A percentile compares a stretch with the other conserved stretches of the same genome.
Conservation (phyloP, 805 yeast genomes). For the Hanseniaspora osmophila region DNA sequence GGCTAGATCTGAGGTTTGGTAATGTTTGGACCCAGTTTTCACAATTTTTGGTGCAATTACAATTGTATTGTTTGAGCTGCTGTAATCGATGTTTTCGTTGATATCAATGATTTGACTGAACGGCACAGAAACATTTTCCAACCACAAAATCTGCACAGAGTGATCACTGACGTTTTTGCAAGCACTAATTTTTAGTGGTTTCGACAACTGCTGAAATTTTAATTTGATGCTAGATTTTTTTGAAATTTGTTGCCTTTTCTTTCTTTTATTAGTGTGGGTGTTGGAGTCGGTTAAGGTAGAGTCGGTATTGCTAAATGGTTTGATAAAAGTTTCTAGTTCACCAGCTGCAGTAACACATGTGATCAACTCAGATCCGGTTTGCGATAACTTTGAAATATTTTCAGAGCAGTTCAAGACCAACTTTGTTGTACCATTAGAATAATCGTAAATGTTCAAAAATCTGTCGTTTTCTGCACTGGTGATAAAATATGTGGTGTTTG, state of each 20-base stretch:
- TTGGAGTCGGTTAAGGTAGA: neutral
- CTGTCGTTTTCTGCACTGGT: conserved; percentile 72
- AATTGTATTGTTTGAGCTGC: neutral
- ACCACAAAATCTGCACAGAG: conserved; percentile 31
- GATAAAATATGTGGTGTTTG: conserved; percentile 33
- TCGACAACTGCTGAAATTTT: conserved; percentile 15
- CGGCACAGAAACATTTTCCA: conserved; percentile 45
- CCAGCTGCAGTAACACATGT: conserved; percentile 64
- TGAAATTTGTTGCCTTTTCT: conserved; percentile 38
- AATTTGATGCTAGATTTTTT: conserved; percentile 35
- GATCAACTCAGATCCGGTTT: conserved; percentile 18
- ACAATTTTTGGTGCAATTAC: neutral
- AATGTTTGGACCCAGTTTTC: neutral
- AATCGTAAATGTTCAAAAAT: conserved; percentile 54
- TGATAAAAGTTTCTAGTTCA: conserved; percentile 50
- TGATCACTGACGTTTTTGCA: neutral
- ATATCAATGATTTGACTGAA: conserved; percentile 32
- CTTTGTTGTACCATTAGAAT: conserved; percentile 22
- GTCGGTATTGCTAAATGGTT: conserved; percentile 28
- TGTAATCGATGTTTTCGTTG: neutral
- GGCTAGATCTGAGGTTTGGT: conserved; percentile 32
- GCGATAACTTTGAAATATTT: conserved; percentile 35
- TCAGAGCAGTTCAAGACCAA: conserved; percentile 61
- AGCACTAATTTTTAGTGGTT: neutral
- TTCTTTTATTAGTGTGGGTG: conserved; percentile 14